Evolutionary conservation across 306 rosid species (phyloP).

Genomic region (Cercis canadensis): DNA sequence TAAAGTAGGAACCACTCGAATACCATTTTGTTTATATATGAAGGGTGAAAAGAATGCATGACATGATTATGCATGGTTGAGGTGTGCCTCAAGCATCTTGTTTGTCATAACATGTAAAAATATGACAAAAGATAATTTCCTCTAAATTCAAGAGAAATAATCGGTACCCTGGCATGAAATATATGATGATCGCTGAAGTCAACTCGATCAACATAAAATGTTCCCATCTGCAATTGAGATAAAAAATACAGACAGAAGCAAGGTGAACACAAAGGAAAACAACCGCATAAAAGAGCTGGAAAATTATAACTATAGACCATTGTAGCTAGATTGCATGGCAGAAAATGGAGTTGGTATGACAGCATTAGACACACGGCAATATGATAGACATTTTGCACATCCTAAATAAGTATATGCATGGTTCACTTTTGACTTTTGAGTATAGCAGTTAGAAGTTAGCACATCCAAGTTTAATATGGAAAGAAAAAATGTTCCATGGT

Average conservation of each 20-base stretch:
- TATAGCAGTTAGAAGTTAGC: too few relatives aligned
- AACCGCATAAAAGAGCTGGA: conserved; percentile 5
- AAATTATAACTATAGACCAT: background rate
- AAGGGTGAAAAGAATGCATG: too few relatives aligned
- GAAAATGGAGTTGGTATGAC: conserved; percentile 7
- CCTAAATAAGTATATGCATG: background rate
- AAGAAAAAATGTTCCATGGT: background rate
- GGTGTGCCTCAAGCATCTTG: background rate
- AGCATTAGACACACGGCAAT: background rate
- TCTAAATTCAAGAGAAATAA: conserved; percentile 25
- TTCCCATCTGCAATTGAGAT: conserved; percentile 68
- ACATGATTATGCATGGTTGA: too few relatives aligned
- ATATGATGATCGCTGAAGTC: conserved; percentile 86
- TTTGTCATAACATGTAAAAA: background rate
- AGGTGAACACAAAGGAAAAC: conserved; percentile 18
- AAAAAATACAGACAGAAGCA: conserved; percentile 24
- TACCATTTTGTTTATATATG: background rate
- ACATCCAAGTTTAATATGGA: background rate
- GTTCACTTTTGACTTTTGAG: too few relatives aligned
- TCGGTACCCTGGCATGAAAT: conserved; percentile 62
- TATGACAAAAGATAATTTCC: conserved; percentile 13
- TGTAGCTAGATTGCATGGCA: conserved; percentile 21
- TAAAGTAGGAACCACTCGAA: conserved; percentile 5
- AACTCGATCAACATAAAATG: conserved; percentile 66
- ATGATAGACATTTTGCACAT: background rate